Evolutionary conservation across 176 grass and related monocot genomes (phyloP).

Genomic region (Zoysia pacifica): DNA sequence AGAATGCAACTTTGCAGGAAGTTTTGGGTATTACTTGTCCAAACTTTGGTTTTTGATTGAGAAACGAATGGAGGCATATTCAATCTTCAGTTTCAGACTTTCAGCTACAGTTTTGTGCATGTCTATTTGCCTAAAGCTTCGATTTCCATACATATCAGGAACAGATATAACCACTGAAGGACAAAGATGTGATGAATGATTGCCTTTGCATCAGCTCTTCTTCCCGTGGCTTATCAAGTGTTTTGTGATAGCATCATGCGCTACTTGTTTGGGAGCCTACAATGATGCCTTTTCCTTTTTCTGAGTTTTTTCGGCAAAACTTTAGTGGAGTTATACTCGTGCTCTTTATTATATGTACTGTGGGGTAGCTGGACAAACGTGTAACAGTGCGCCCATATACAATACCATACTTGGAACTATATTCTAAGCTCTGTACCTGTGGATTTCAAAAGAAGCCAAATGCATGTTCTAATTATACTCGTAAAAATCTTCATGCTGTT

Average conservation of each 20-base stretch:
- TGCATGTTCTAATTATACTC: background rate
- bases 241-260: constrained; percentile 26
- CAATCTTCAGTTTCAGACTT: constrained; percentile 32
- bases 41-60: constrained; percentile 29
- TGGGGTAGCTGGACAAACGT: constrained; percentile 35
- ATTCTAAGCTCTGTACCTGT: constrained; percentile 27
- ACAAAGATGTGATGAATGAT: constrained; percentile 34
- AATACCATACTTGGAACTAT: constrained; percentile 37
- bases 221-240: constrained; percentile 25
- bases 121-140: constrained; percentile 20
- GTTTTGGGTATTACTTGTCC: constrained; percentile 27
- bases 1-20: constrained; percentile 12
- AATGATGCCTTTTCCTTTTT: constrained; percentile 19
- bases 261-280: constrained; percentile 33
- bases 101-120: constrained; percentile 26
- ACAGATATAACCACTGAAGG: constrained; percentile 30
- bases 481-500: background rate
- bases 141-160: constrained; percentile 33
- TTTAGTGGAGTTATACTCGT: constrained; percentile 42
- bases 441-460: background rate
- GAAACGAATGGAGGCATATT: constrained; percentile 28
- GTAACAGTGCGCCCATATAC: constrained; percentile 26
- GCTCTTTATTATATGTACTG: constrained; percentile 35
- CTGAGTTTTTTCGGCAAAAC: constrained; percentile 37
- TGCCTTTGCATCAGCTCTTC: constrained; percentile 3